These are phyloP conservation scores for Blastobotrys apis DNA, from an alignment of 1,139 yeast genomes.

Conservation along the genomic window DNA sequence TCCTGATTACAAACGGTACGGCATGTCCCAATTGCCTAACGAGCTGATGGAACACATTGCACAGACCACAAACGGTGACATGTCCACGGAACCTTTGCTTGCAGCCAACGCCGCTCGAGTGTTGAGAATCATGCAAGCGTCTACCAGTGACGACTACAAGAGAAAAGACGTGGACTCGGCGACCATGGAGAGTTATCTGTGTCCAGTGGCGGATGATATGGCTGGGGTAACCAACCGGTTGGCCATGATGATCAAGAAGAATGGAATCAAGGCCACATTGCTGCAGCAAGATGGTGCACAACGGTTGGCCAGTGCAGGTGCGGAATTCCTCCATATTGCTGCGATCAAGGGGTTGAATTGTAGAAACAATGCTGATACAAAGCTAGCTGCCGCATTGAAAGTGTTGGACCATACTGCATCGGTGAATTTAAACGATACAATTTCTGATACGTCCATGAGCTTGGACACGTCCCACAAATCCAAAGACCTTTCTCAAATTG, in stretches of 20 bases:
- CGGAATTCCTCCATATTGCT: neutral
- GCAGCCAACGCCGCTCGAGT: neutral
- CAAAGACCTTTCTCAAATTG: too few species aligned
- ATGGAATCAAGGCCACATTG: neutral
- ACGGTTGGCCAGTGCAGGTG: constrained; percentile 1
- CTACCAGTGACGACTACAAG: neutral
- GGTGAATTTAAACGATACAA: too few species aligned
- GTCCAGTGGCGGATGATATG: constrained; percentile 5
- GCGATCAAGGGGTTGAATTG: neutral
- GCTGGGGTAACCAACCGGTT: neutral
- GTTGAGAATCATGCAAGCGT: neutral
- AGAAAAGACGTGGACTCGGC: too few species aligned
- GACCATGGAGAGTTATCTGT: constrained; percentile 4
- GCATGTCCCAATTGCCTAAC: too few species aligned
- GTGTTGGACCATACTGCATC: too few species aligned
- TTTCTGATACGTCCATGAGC: too few species aligned
- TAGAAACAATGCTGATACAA: neutral
- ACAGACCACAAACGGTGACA: too few species aligned
- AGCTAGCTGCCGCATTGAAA: too few species aligned
- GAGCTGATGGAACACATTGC: too few species aligned
- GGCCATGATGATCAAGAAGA: neutral
- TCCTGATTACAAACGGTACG: too few species aligned
- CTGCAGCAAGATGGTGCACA: neutral
- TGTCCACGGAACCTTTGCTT: too few species aligned
- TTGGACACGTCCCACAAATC: too few species aligned